A percentile compares a stretch with the other conserved stretches of the same genome.
Conservation (phyloP, 1,284 basidiomycete species). For the Bjerkandera adusta region DNA sequence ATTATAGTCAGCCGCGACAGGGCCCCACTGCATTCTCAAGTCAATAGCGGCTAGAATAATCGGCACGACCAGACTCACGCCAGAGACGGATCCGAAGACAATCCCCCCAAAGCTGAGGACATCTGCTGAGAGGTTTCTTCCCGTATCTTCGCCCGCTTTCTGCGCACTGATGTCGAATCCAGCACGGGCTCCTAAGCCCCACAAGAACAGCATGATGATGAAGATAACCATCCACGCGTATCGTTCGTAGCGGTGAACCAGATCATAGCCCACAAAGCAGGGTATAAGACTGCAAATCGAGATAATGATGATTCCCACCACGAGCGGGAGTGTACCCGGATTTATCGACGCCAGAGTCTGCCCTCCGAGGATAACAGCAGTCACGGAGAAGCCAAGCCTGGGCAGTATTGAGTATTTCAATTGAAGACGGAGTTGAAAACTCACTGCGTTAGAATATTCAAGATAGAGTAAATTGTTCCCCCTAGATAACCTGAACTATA, state of each 20-base stretch:
- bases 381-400: constrained; percentile 46
- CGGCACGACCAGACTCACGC: constrained; percentile 31
- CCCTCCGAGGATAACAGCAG: constrained; percentile 46
- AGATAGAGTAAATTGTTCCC: constrained; percentile 51
- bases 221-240: constrained; percentile 60
- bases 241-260: constrained; percentile 59
- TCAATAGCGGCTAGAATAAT: neutral
- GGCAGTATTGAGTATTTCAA: neutral
- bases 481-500: constrained; percentile 59
- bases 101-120: constrained; percentile 59
- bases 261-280: constrained; percentile 48
- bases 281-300: constrained; percentile 43
- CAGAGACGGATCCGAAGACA: constrained; percentile 51
- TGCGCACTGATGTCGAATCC: constrained; percentile 49
- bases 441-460: constrained; percentile 58
- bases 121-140: constrained; percentile 40
- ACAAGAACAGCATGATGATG: constrained; percentile 54
- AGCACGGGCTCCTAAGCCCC: constrained; percentile 51
- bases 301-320: constrained; percentile 45
- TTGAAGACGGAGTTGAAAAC: constrained; percentile 9
- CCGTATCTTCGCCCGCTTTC: constrained; percentile 42
- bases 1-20: constrained; percentile 56
- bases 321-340: constrained; percentile 39
- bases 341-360: constrained; percentile 45
- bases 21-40: constrained; percentile 35